Evolutionary conservation across 345 rosid species (phyloP), one percentile per base, ranked within the genome.

Genomic region (Euphorbia lathyris): DNA sequence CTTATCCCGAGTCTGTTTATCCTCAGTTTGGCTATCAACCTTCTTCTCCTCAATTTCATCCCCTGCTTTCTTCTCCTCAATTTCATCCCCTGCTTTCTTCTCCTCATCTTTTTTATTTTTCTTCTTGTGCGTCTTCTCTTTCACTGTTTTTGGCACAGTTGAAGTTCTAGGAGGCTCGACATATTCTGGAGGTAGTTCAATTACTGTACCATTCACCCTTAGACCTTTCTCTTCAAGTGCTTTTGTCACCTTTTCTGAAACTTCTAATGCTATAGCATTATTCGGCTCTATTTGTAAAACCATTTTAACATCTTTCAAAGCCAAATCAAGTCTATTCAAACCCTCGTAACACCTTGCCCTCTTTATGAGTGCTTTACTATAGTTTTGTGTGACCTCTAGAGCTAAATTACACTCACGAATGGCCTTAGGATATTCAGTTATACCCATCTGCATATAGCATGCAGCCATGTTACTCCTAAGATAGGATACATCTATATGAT

Each of bases 321-420:
- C 91, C 67, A 88, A 86, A 78, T 91, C 97, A 22, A 88, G 77
- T 78, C 86, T 84, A 79, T 89, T 89, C 88, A 93, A 80, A 14
- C 91, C 90, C 77, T 93, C 98, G 3, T 88, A 89, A 71, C 98
- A 93, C 78, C 96, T 86, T 1, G 97, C 92, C 77, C 97, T 85
- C 81, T 93, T 93, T 66, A 91, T 50, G 76, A 93, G 79, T 1
- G 97, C 92, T 80, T 88, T 91, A 67, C 82, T 78, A 74, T 84
- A 85, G 68, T 80, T 86, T 16, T 93, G 97, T 1, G 90, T 78
- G 43, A 89, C 85, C 77, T 67, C 85, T 12, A 93, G 82, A 4
- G 98, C 94, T 77, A 89, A 77, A 75, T 91, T 85, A 58, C 96
- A 91, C 72, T 93, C 93, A 5, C 80, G 73, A 65, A 93, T 84